Evolutionary conservation across 345 rosid species (phyloP).

Genomic region (Balakata baccata): DNA sequence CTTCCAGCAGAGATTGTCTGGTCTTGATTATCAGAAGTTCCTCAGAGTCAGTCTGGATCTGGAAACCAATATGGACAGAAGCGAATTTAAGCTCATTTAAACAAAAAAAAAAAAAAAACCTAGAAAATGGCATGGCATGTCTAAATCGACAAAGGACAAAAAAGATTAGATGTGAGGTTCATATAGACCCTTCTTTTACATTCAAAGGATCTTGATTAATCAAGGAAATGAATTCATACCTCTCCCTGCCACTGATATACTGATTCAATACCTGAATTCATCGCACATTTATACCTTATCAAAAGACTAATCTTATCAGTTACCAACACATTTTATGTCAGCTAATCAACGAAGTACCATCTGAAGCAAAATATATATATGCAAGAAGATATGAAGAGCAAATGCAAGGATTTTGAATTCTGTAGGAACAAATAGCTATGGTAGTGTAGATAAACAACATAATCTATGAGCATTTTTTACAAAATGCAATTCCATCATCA

Average conservation of each 20-base stretch:
- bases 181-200: neutral
- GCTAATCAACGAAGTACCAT: neutral
- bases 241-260: slow-evolving; percentile 88
- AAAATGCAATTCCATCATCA: neutral
- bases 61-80: slow-evolving; percentile 23
- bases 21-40: slow-evolving; percentile 90
- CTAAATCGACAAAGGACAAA: neutral
- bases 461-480: neutral
- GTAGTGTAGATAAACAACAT: neutral
- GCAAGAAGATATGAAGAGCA: neutral
- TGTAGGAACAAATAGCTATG: neutral
- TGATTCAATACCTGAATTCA: slow-evolving; percentile 74
- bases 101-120: neutral
- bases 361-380: neutral
- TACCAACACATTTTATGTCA: neutral
- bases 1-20: slow-evolving; percentile 72
- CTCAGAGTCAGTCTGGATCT: slow-evolving; percentile 82
- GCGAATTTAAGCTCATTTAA: neutral
- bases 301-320: slow-evolving; percentile 1
- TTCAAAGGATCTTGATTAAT: neutral
- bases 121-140: neutral
- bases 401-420: neutral
- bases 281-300: slow-evolving; percentile 1
- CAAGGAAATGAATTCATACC: slow-evolving; percentile 39
- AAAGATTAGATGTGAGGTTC: neutral